Conservation (phyloP, 305 asterid genomes). For the Plantago lanceolata region DNA sequence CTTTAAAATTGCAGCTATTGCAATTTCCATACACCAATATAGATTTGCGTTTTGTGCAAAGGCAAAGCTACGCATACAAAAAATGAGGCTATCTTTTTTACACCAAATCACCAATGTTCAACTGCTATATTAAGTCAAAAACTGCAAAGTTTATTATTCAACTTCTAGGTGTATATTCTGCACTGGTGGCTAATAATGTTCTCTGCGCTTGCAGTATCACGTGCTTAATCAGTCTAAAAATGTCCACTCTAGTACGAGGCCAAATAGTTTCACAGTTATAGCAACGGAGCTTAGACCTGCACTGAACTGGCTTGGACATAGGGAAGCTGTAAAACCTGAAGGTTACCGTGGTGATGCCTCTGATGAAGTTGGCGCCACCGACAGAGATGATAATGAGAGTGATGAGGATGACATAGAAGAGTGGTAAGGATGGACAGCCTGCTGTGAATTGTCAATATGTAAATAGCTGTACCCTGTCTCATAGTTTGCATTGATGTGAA, state of each 20-base stretch:
- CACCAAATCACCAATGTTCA: not conserved
- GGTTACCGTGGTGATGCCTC: conserved; percentile 33
- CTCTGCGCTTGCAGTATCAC: conserved; percentile 44
- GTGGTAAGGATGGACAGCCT: conserved; percentile 39
- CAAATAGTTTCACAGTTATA: conserved; percentile 36
- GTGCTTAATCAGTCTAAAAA: conserved; percentile 40
- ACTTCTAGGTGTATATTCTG: not conserved
- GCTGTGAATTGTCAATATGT: conserved; percentile 5
- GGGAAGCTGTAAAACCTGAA: conserved; percentile 33
- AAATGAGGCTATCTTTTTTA: no score
- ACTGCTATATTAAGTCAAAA: not conserved
- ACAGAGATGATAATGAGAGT: conserved; percentile 28
- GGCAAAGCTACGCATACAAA: no score
- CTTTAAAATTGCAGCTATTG: no score
- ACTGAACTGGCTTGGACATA: conserved; percentile 57
- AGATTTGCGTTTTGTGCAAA: no score
- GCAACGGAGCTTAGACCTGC: conserved; percentile 64
- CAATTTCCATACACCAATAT: no score
- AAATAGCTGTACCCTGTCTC: not conserved
- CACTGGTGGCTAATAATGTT: not conserved
- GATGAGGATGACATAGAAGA: conserved; percentile 81
- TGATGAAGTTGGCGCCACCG: conserved; percentile 6
- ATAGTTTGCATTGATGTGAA: conserved; percentile 1
- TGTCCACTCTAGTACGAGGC: conserved; percentile 25
- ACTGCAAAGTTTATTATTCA: not conserved